phyloP scores from a whole-genome alignment of 2,329 filamentous ascomycete species.

The Exserohilum turcica region DNA sequence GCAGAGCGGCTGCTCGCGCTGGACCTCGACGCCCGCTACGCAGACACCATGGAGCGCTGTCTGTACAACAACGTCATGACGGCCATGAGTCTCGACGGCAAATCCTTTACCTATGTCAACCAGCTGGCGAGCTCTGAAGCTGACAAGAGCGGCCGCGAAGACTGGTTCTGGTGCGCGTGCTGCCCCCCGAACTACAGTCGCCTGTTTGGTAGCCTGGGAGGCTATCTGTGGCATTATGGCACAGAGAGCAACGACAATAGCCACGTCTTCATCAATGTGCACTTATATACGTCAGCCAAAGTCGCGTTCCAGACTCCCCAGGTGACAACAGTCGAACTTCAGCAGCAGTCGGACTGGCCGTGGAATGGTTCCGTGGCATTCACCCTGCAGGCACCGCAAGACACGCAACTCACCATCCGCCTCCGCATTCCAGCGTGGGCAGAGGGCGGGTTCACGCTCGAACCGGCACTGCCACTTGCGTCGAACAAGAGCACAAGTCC shows the following conservation, averaged over 20 bases:
- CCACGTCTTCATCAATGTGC: neutral
- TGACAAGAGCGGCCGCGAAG: constrained; percentile 56
- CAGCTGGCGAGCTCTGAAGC: constrained; percentile 61
- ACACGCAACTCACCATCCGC: neutral
- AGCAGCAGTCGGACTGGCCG: neutral
- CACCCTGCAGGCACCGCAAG: neutral
- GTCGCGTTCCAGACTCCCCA: neutral
- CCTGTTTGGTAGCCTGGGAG: constrained; percentile 13
- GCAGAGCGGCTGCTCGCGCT: constrained; percentile 37
- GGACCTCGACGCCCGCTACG: constrained; percentile 59
- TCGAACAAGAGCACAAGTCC: neutral
- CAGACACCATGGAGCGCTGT: constrained; percentile 65
- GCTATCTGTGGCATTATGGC: constrained; percentile 16
- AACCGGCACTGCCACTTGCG: neutral
- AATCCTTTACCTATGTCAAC: constrained; percentile 66
- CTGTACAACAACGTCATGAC: constrained; percentile 66
- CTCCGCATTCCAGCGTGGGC: neutral
- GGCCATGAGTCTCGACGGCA: constrained; percentile 62
- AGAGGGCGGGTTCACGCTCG: neutral
- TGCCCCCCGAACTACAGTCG: constrained; percentile 18
- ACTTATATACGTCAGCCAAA: neutral
- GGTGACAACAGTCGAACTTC: neutral
- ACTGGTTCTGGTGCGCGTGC: constrained; percentile 60
- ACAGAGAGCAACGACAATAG: neutral
- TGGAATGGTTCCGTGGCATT: neutral